phyloP scores from a whole-genome alignment of 805 yeast genomes.

The Hanseniaspora nectarophila region DNA sequence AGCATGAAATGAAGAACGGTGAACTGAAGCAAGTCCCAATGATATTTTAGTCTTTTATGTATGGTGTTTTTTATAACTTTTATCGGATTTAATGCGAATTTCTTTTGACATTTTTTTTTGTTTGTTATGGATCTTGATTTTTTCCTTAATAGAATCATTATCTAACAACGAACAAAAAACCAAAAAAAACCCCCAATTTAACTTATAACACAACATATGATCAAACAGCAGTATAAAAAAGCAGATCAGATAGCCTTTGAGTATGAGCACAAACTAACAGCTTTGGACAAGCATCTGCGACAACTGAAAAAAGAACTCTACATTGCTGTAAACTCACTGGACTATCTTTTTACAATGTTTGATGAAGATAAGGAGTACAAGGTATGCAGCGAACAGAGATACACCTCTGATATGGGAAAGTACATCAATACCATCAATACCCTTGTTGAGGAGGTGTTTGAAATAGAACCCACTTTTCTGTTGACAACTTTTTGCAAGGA shows the following conservation, averaged over 20 bases:
- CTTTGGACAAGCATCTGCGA: not conserved
- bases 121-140: not conserved
- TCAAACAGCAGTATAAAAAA: not conserved
- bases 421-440: not conserved
- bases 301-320: conserved; percentile 1
- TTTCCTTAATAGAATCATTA: no score
- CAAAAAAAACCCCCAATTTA: not conserved
- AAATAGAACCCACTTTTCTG: conserved; percentile 1
- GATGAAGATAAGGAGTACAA: not conserved
- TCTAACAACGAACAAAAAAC: not conserved
- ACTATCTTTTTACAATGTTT: not conserved
- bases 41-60: not conserved
- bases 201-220: not conserved
- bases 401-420: not conserved
- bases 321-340: not conserved
- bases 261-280: not conserved
- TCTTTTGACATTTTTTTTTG: not conserved
- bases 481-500: not conserved
- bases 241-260: not conserved
- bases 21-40: conserved; percentile 3
- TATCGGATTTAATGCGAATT: not conserved
- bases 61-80: not conserved
- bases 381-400: not conserved
- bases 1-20: conserved; percentile 6
- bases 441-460: conserved; percentile 6